phyloP scores from a whole-genome alignment of 305 asterid species.

The Fraxinus platypoda region DNA sequence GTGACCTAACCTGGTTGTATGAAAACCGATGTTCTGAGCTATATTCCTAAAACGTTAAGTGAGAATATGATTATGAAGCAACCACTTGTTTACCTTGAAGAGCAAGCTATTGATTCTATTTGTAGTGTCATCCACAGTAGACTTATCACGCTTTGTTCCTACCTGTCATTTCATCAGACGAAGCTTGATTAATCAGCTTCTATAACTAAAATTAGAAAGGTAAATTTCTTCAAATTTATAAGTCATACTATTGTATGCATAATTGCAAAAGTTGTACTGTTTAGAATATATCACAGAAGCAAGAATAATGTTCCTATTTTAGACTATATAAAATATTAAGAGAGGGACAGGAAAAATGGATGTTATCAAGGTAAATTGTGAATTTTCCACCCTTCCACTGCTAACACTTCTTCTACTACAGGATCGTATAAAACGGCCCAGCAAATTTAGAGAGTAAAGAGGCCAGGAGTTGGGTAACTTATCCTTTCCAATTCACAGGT shows the following conservation, averaged over 20 bases:
- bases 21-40: slow-evolving; percentile 21
- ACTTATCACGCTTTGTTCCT: slow-evolving; percentile 74
- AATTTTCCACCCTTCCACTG: not conserved
- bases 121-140: slow-evolving; percentile 62
- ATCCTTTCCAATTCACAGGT: not conserved
- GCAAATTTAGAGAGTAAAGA: slow-evolving; percentile 11
- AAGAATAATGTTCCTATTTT: not conserved
- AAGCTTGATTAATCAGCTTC: slow-evolving; percentile 15
- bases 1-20: slow-evolving; percentile 68
- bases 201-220: not conserved
- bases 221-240: not conserved
- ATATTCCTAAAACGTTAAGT: not conserved
- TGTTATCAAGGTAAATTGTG: not conserved
- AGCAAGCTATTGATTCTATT: slow-evolving; percentile 74
- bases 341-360: not conserved
- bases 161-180: slow-evolving; percentile 43
- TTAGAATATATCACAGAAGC: not conserved
- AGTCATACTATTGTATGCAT: not conserved
- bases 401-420: not conserved
- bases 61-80: slow-evolving; percentile 1
- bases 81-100: slow-evolving; percentile 52
- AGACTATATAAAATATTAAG: not conserved
- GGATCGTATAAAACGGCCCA: slow-evolving; percentile 5
- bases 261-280: not conserved
- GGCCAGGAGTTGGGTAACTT: not conserved